A percentile compares a stretch with the other conserved stretches of the same genome.
Conservation (phyloP, 331 rosid species). For the Arachis monticola region DNA sequence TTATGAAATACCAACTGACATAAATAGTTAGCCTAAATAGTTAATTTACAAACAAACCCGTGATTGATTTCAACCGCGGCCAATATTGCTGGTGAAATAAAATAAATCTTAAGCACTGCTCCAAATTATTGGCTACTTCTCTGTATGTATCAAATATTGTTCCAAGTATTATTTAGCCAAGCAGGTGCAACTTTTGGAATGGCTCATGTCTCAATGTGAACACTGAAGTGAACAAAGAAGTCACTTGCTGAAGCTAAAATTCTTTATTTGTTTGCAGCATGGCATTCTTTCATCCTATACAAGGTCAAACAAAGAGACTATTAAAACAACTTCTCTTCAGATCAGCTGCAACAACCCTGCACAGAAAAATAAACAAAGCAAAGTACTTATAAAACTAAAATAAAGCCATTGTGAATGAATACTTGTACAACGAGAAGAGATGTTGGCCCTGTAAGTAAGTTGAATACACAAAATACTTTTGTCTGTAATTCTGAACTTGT, state of each 20-base stretch:
- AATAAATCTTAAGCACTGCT: slow-evolving; percentile 22
- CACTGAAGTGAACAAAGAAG: slow-evolving; percentile 11
- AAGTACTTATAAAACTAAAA: slow-evolving; percentile 20
- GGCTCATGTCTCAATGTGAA: slow-evolving; percentile 2
- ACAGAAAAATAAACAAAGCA: slow-evolving; percentile 29
- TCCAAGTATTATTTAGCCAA: background rate
- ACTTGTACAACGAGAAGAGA: background rate
- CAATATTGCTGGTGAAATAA: background rate
- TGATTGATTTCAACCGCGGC: slow-evolving; percentile 29
- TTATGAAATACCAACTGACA: no score
- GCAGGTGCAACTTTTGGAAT: slow-evolving; percentile 9
- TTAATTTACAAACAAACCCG: slow-evolving; percentile 24
- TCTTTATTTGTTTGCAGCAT: slow-evolving; percentile 26
- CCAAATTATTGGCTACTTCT: slow-evolving; percentile 5
- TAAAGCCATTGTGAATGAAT: background rate
- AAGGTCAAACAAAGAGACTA: slow-evolving; percentile 22
- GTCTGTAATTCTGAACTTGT: slow-evolving; percentile 16
- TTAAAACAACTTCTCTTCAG: slow-evolving; percentile 10
- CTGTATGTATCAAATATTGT: slow-evolving; percentile 7
- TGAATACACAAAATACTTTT: slow-evolving; percentile 1
- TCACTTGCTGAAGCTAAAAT: slow-evolving; percentile 34
- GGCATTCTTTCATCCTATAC: slow-evolving; percentile 2
- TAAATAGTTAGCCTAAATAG: no score
- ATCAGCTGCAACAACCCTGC: slow-evolving; percentile 27
- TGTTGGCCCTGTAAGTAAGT: slow-evolving; percentile 42